These are phyloP conservation scores for Martiniozyma abietophila DNA, from an alignment of 805 yeast genomes.

Conservation along the genomic window DNA sequence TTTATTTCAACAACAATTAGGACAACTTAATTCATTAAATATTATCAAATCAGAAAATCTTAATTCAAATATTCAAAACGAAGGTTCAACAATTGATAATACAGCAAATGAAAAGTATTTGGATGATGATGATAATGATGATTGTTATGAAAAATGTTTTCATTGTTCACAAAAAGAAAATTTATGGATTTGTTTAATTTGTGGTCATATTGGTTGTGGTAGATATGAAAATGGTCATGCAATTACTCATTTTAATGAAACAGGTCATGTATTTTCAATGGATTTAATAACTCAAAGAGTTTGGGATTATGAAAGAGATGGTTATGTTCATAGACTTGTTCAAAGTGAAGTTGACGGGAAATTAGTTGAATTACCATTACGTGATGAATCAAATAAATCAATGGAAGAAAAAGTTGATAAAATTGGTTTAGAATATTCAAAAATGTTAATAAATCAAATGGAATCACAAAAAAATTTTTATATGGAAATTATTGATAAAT, in stretches of 20 bases:
- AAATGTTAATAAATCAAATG: constrained; percentile 65
- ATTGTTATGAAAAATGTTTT: constrained; percentile 33
- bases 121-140: constrained; percentile 25
- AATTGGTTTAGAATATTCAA: constrained; percentile 71
- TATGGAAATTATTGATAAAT: constrained; percentile 40
- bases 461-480: constrained; percentile 82
- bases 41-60: constrained; percentile 13
- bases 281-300: constrained; percentile 76
- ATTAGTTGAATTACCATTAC: constrained; percentile 61
- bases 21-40: no score
- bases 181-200: constrained; percentile 81
- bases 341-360: constrained; percentile 87
- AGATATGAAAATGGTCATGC: constrained; percentile 83
- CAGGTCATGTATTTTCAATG: constrained; percentile 88
- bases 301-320: constrained; percentile 92
- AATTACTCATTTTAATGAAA: constrained; percentile 63
- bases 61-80: not conserved
- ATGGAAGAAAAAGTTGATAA: constrained; percentile 40
- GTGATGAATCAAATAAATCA: constrained; percentile 16
- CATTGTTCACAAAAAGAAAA: constrained; percentile 52
- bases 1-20: not conserved
- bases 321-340: constrained; percentile 76
- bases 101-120: no score
- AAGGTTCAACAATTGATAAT: no score
- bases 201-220: constrained; percentile 92